Base-by-base conservation (phyloP, 129 eudicot genomes). In the Flaveria ramosissima region DNA sequence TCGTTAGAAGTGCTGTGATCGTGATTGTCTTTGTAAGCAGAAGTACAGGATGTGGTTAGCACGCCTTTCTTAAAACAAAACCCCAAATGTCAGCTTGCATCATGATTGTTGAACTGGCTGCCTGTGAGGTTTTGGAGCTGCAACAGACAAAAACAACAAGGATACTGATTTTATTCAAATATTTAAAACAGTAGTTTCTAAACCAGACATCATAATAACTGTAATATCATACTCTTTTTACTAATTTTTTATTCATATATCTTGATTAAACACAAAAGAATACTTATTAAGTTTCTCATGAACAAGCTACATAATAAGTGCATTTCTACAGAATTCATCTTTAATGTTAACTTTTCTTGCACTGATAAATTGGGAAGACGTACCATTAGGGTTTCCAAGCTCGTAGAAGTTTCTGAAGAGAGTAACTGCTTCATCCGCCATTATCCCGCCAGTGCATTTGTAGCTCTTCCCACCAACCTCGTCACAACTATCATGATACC, bases 341-440 rank as follows among this genome's bases (percentile, higher is more conserved):
- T 53, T 20, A n/a, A 39, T 53, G 56, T 2, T 48, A 64, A 7
- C 1, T 63, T 53, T 53, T 27, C 26, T 68, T 0, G 7, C 20
- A 7, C 2, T 12, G 21, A 20, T 70, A 23, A 69, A 20, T 6
- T 15, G 47, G 16, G 52, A 77, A 46, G 67, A 68, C 63, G 43
- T 81, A 90, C 92, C 93, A 74, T 94, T 91, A 70, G 97, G 99
- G 74, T 91, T 94, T 77, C 97, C 97, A 72, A 88, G 93, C 83
- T 94, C 99, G 52, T 94, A 91, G 79, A 94, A 91, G 83, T 77
- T 87, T 80, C 89, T 81, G 4, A 94, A 78, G 41, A 94, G 89
- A 78, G 88, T 72, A 39, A 94, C 81, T 21, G 97, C 96, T 89
- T 91, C 97, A 32, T 85, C 74, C 6, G 96, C 97, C 96, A 91